Base-by-base conservation (phyloP, 23 red algal species). In the Gracilaria vermiculophylla region DNA sequence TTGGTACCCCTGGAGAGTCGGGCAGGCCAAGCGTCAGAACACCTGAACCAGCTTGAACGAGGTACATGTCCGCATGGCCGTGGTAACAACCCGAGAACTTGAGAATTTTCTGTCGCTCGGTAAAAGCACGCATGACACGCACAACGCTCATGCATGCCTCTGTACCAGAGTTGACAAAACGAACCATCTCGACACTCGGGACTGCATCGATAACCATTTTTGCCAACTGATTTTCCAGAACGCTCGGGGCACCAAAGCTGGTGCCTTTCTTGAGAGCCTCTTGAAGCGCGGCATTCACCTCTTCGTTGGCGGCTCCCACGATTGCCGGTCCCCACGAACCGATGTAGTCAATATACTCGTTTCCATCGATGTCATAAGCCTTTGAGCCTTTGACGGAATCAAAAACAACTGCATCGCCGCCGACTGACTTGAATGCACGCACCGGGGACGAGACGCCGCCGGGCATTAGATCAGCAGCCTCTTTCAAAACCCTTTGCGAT, bases 51-150 rank as follows among this genome's bases (percentile, higher is more conserved):
- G 94, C 97, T 64, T 94, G 92, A 28, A 99, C 97, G 65, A 99
- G 91, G 42, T 95, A 99, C 80, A 89, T 93, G 76, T 99, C 97
- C 2, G 92, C 97, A 52, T 99, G 97, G 24, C 97, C 97, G 81
- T 99, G 97, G 58, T 96, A 99, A 70, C 97, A 99, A 37, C 97
- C 97, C 14, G 97, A 90, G 79, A 99, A 95, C 71, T 99, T 99
- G 21, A 99, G 19, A 29, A 99, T 87, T 77, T 95, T 99, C 69
- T 95, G 81, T 35, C 97, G 77, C 35, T 89, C 71, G 10, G 97
- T 99, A 56, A 93, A 99, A 11, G 97, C 97, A 27, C 97, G 88
- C 97, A 99, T 99, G 54, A 99, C 72, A 17, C 97, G 92, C 10
- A 92, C 80, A 29, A 94, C 97, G 71, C 83, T 91, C 83, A 99